These are phyloP conservation scores for Saccharomycopsis sp. DNA, from an alignment of 805 yeast species.

Conservation along the genomic window DNA sequence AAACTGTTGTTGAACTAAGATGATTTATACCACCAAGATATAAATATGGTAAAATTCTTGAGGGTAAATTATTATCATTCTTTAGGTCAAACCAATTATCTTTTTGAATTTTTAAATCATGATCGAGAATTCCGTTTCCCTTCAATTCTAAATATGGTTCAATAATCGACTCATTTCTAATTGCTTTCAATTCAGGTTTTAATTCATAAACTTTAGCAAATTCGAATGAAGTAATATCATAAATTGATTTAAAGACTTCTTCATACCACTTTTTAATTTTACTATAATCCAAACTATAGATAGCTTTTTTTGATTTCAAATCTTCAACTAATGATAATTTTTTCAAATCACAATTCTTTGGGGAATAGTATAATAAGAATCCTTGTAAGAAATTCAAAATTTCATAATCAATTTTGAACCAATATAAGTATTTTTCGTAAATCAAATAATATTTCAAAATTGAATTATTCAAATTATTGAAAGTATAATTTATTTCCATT, in stretches of 20 bases:
- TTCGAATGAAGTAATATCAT: slow-evolving; percentile 10
- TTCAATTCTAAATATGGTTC: slow-evolving; percentile 20
- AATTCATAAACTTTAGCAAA: slow-evolving; percentile 8
- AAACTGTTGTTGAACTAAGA: slow-evolving; percentile 60
- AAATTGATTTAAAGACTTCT: slow-evolving; percentile 7
- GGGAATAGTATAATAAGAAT: slow-evolving; percentile 51
- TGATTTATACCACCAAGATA: slow-evolving; percentile 81
- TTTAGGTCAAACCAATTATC: slow-evolving; percentile 23
- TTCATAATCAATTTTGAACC: slow-evolving; percentile 70
- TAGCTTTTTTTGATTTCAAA: neutral
- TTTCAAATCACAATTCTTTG: slow-evolving; percentile 23
- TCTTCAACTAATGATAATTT: neutral
- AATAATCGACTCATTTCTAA: slow-evolving; percentile 4
- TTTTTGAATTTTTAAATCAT: slow-evolving; percentile 20
- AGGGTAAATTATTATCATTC: slow-evolving; percentile 64
- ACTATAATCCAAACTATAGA: slow-evolving; percentile 5
- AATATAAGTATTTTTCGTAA: slow-evolving; percentile 70
- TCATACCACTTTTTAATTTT: slow-evolving; percentile 14
- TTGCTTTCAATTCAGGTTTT: slow-evolving; percentile 2
- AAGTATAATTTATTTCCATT: slow-evolving; percentile 55
- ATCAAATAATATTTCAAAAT: slow-evolving; percentile 51
- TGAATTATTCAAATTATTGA: slow-evolving; percentile 49
- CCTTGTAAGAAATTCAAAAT: slow-evolving; percentile 57
- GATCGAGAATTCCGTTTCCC: slow-evolving; percentile 28
- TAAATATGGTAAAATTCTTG: slow-evolving; percentile 70